Conservation (phyloP, 2,329 filamentous ascomycete genomes). For the Cladobotryum mycophilum region DNA sequence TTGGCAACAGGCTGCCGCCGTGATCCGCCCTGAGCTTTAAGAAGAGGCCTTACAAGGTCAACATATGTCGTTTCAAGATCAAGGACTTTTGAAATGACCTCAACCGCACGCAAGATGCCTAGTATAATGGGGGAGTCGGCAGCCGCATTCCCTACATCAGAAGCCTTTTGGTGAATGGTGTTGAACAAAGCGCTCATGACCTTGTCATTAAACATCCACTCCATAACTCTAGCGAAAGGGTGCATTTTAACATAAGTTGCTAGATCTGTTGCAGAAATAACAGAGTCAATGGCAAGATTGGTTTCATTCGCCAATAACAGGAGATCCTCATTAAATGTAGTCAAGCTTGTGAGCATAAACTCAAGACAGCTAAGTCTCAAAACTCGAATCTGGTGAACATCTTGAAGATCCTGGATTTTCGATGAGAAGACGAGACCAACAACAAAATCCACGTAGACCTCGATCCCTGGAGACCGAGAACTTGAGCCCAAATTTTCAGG, state of each 20-base stretch:
- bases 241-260: constrained; percentile 79
- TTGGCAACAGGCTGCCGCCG: constrained; percentile 56
- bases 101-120: constrained; percentile 70
- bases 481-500: constrained; percentile 75
- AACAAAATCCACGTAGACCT: constrained; percentile 87
- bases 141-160: constrained; percentile 63
- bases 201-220: constrained; percentile 95
- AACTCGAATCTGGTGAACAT: constrained; percentile 63
- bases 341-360: constrained; percentile 72
- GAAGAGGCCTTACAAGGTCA: constrained; percentile 74
- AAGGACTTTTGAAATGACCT: constrained; percentile 76
- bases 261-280: constrained; percentile 68
- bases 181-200: constrained; percentile 75
- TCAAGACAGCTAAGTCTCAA: constrained; percentile 76
- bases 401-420: constrained; percentile 58
- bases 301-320: constrained; percentile 79
- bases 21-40: constrained; percentile 59
- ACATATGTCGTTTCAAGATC: constrained; percentile 88
- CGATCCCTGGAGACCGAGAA: constrained; percentile 74
- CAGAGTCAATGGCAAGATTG: constrained; percentile 65
- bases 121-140: constrained; percentile 77
- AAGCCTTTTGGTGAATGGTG: constrained; percentile 68
- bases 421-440: constrained; percentile 70
- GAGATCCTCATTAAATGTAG: constrained; percentile 89
- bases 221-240: constrained; percentile 91